These are phyloP conservation scores for Castanea mollissima DNA, from an alignment of 306 rosid genomes.

Conservation along the genomic window DNA sequence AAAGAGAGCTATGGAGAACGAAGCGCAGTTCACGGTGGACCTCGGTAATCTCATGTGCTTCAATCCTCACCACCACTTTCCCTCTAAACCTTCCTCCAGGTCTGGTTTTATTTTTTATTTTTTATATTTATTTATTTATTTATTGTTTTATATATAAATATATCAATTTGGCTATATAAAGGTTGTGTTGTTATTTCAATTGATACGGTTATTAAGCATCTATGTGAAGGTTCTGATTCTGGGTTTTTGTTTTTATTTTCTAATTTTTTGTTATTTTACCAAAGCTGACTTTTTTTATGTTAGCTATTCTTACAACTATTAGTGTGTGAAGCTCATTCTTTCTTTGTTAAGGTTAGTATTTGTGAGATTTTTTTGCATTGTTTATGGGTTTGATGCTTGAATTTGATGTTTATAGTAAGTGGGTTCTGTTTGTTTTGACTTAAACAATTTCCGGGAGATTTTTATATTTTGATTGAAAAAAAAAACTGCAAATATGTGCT, in stretches of 20 bases:
- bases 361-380: too few relatives aligned
- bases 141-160: too few relatives aligned
- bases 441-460: neutral
- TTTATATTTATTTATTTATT: too few relatives aligned
- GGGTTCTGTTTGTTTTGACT: neutral
- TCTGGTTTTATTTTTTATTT: constrained; percentile 11
- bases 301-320: too few relatives aligned
- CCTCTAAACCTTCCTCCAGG: constrained; percentile 51
- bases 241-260: neutral
- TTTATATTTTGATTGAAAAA: neutral
- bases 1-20: constrained; percentile 29
- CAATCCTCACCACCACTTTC: constrained; percentile 45
- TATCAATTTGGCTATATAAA: too few relatives aligned
- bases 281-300: too few relatives aligned
- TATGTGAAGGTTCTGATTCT: neutral
- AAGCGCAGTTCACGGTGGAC: constrained; percentile 46
- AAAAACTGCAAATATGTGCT: neutral
- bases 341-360: too few relatives aligned
- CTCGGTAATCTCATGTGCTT: constrained; percentile 73
- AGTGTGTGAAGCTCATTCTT: too few relatives aligned
- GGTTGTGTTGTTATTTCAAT: neutral
- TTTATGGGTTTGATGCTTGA: too few relatives aligned
- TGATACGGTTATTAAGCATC: neutral
- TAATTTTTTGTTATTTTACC: neutral
- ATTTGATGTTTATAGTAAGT: too few relatives aligned